Base-by-base conservation (phyloP, 768 basidiomycete species). In the Cystoderma amianthinum region DNA sequence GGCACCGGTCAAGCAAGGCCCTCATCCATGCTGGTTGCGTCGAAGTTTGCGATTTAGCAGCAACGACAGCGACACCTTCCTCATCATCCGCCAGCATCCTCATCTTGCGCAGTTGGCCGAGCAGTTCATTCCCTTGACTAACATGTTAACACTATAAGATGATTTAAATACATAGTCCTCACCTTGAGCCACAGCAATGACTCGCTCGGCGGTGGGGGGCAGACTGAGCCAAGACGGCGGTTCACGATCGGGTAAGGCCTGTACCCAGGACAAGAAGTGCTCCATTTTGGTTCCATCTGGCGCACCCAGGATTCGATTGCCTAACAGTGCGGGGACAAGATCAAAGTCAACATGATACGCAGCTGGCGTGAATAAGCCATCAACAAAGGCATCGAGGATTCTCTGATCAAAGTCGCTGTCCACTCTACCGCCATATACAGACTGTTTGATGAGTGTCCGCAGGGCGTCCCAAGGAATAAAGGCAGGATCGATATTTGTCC, bases 21-120 rank as follows among this genome's bases (percentile, higher is more conserved):
- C 86, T 78, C 95, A 98, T 98, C 95, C 95, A 99, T 1, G 85
- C 87, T 16, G 95, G 94, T 55, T 89, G 86, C 42, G 85, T 80
- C 2, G 81, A 74, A 1, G 78, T 62, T 48, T 80, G 76, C 15
- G 76, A 68, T 55, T 84, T 85, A 16, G 77, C 64, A 17, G 80
- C 71, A n/a, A 73, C 58, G 2, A 67, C 52, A 2, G 72, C 57
- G 1, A 71, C 59, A 12, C 69, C 70, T 15, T 80, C 76, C 36
- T 92, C 89, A 25, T 93, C 91, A 54, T 95, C 91, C 0, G 78
- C 74, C 38, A 94, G 62, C 64, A 80, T 87, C 41, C 91, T 74
- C 92, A 96, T 95, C 69, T 93, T 93, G 48, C 93, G 80, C 28
- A 99, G 69, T 54, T 96, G 93, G 36, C 76, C 70, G 33, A 98